Percentiles rank a stretch among this genome's conserved stretches.
Conservation (phyloP, 495 filamentous ascomycete species). For the Podospora comata region DNA sequence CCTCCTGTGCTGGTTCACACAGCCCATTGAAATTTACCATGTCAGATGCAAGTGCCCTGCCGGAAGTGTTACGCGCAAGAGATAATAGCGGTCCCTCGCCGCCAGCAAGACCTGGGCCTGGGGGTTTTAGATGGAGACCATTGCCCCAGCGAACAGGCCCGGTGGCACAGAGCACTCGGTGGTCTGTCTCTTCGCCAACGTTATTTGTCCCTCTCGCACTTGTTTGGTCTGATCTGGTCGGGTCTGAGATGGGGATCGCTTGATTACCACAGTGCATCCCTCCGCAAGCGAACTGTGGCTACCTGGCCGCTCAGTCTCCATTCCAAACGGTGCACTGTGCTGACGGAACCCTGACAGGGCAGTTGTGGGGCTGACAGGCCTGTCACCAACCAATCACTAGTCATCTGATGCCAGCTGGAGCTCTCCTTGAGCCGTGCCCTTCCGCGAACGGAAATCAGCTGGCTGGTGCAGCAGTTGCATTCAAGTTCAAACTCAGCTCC, state of each 20-base stretch:
- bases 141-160: background rate
- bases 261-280: conserved; percentile 16
- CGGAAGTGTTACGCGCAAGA: conserved; percentile 38
- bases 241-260: background rate
- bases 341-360: conserved; percentile 26
- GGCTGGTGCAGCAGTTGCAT: background rate
- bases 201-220: conserved; percentile 11
- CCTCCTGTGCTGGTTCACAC: conserved; percentile 23
- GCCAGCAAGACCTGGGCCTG: background rate
- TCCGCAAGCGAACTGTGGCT: conserved; percentile 16
- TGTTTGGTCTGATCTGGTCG: background rate
- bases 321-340: conserved; percentile 17
- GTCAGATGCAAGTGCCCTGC: conserved; percentile 33
- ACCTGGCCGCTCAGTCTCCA: conserved; percentile 14
- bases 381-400: conserved; percentile 5
- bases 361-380: conserved; percentile 8
- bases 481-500: background rate
- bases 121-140: background rate
- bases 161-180: conserved; percentile 18
- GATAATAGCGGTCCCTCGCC: conserved; percentile 20
- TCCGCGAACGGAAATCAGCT: conserved; percentile 13
- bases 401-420: conserved; percentile 22
- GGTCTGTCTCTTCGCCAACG: conserved; percentile 11
- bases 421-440: background rate
- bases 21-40: conserved; percentile 24